These are phyloP conservation scores for Dendrobium huoshanense DNA, from an alignment of 106 monocot genomes.

Conservation along the genomic window DNA sequence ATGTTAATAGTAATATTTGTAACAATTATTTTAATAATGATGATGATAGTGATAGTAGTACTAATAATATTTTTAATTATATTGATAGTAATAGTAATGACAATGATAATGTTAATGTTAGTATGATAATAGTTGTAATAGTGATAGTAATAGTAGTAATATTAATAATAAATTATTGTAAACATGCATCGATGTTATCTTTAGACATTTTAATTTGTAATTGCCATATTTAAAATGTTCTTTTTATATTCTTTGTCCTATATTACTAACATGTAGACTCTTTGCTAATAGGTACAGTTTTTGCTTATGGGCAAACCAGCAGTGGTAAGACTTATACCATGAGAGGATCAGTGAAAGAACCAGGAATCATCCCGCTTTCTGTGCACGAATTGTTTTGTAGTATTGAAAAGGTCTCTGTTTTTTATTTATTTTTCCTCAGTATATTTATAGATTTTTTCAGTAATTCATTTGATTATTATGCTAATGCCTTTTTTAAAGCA, in stretches of 20 bases:
- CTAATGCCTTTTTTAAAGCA: background rate
- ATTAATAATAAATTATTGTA: background rate
- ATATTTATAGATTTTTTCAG: background rate
- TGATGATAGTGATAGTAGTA: no score
- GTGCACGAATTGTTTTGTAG: slow-evolving; percentile 69
- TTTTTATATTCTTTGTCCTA: slow-evolving; percentile 4
- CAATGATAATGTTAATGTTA: no score
- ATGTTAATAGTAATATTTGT: no score
- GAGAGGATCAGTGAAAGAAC: slow-evolving; percentile 38
- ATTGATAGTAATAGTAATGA: no score
- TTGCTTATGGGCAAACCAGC: slow-evolving; percentile 22
- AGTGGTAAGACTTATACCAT: slow-evolving; percentile 16
- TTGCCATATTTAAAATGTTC: background rate
- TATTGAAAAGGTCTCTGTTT: slow-evolving; percentile 59
- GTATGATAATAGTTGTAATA: no score
- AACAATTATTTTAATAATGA: no score
- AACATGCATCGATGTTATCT: background rate
- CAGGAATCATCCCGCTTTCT: slow-evolving; percentile 83
- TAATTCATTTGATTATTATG: background rate
- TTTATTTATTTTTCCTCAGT: background rate
- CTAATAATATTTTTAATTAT: no score
- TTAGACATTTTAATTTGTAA: background rate
- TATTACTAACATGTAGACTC: slow-evolving; percentile 63
- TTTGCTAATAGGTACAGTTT: slow-evolving; percentile 56
- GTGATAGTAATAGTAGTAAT: no score